Conservation (phyloP, 2,329 filamentous ascomycete species). For the Xylariaceae sp. region DNA sequence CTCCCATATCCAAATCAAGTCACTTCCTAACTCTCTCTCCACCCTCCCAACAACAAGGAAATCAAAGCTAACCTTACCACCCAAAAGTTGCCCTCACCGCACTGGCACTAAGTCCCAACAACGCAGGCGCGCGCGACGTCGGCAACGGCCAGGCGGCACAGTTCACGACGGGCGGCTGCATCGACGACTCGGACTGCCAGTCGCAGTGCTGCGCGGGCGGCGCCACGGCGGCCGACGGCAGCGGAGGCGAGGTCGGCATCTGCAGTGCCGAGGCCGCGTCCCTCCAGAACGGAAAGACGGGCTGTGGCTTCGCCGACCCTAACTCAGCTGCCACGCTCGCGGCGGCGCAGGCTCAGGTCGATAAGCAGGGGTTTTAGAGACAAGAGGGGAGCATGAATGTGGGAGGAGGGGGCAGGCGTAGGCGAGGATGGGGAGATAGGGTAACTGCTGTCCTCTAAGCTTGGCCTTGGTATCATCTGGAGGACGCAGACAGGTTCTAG, state of each 20-base stretch:
- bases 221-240: constrained; percentile 35
- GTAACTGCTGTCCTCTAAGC: too few species aligned
- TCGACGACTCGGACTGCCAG: constrained; percentile 44
- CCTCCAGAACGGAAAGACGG: constrained; percentile 47
- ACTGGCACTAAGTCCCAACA: constrained; percentile 45
- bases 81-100: constrained; percentile 40
- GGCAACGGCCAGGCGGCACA: constrained; percentile 44
- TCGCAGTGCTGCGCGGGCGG: constrained; percentile 44
- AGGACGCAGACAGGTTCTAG: too few species aligned
- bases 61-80: constrained; percentile 22
- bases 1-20: neutral
- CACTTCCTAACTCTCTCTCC: too few species aligned
- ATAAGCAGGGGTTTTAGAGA: constrained; percentile 46
- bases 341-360: constrained; percentile 42
- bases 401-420: too few species aligned
- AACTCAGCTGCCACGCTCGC: constrained; percentile 41
- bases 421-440: too few species aligned
- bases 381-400: too few species aligned
- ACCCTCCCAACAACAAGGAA: too few species aligned
- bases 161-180: constrained; percentile 49
- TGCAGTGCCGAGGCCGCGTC: constrained; percentile 46
- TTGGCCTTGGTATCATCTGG: too few species aligned
- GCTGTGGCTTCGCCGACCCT: constrained; percentile 47
- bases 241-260: constrained; percentile 40
- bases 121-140: constrained; percentile 45